phyloP scores from a whole-genome alignment of 2,329 filamentous ascomycete species.

The Phyllosticta paracitricarpa region DNA sequence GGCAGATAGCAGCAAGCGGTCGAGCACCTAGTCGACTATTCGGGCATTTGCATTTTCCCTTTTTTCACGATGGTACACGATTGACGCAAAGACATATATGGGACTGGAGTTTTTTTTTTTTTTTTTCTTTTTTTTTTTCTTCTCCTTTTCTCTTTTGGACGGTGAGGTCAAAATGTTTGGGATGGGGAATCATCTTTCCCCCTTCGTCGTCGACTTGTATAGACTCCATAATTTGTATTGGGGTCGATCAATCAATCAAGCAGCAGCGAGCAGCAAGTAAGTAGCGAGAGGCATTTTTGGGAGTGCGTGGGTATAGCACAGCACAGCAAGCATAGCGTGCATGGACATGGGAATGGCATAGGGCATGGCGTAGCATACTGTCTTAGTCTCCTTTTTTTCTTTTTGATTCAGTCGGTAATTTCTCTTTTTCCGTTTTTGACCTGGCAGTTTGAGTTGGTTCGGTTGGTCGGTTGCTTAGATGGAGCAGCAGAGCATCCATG shows the following conservation, averaged over 20 bases:
- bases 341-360: neutral
- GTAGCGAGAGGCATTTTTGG: neutral
- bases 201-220: neutral
- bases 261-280: neutral
- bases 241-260: neutral
- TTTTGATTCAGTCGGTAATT: neutral
- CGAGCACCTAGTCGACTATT: too few relatives aligned
- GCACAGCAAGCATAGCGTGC: neutral
- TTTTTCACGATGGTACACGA: too few relatives aligned
- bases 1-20: neutral
- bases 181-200: too few relatives aligned
- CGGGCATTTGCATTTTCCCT: too few relatives aligned
- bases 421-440: too few relatives aligned
- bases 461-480: too few relatives aligned
- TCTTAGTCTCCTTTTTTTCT: neutral
- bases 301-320: too few relatives aligned
- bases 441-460: too few relatives aligned
- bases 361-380: neutral
- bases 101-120: neutral
- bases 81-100: neutral
- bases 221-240: conserved; percentile 1
- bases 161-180: too few relatives aligned
- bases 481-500: too few relatives aligned
- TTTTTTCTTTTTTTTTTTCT: neutral
- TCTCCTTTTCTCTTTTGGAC: neutral